Base-by-base conservation (phyloP, 2,329 filamentous ascomycete genomes). In the Cladophialophora immunda region DNA sequence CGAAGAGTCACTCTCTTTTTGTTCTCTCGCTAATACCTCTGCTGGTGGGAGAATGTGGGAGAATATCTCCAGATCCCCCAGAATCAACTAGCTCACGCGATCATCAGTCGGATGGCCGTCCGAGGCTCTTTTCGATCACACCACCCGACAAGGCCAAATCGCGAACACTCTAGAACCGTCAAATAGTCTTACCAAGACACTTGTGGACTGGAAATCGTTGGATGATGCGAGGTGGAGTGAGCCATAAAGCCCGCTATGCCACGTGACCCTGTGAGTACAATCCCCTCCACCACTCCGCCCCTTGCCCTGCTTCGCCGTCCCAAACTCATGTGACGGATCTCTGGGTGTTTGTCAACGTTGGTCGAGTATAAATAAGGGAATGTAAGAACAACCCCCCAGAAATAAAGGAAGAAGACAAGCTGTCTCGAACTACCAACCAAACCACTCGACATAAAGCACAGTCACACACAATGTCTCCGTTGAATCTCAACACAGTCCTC, bases 121-220 rank as follows among this genome's bases (percentile, higher is more conserved):
- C 5, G 45, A 50, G 45, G 19, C 45, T 50, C 45, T 50, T 50
- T 50, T 25, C 45, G 3, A 25, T 50, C 45, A 50, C 45, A 50
- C 45, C 45, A 50, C 19, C 6, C 19, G 1, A 11, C 13, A 25
- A 50, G 19, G 19, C 9, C 45, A 19, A 25, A 50, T 25, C 8
- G 25, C 45, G 22, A 50, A 22, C 4, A 13, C 19, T 50, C 45
- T 50, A 5, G 22, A 25, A 25, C 45, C 9, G 45, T 13, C 3
- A 50, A 25, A 25, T 50, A 5, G 45, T 25, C 45, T 50, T 25
- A 50, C 45, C 45, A 25, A 13, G 22, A 50, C 4, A 50, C 19
- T 19, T 41, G 13, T 34, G 19, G 15, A 25, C 22, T 25, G 19
- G 19, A 25, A 50, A 50, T 25, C 19, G 45, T 25, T 50, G 45